These are phyloP conservation scores for Yarrowia sp. DNA, from an alignment of 805 yeast genomes.

Conservation along the genomic window DNA sequence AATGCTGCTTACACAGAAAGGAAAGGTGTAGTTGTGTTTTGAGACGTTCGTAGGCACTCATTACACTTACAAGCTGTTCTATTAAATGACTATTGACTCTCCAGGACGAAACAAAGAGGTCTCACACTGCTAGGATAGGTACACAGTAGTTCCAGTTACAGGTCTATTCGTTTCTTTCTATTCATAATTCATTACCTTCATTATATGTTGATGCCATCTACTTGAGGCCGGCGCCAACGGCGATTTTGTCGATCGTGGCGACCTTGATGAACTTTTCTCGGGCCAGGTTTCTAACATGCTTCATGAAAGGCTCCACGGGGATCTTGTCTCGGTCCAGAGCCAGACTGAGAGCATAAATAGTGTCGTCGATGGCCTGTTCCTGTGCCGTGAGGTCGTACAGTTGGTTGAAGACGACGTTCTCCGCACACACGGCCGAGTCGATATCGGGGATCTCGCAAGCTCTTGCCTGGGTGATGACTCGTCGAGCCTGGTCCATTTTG, in stretches of 20 bases:
- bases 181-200: constrained; percentile 14
- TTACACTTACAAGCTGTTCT: too few species aligned
- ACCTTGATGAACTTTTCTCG: constrained; percentile 68
- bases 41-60: too few species aligned
- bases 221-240: constrained; percentile 42
- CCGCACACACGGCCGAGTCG: constrained; percentile 58
- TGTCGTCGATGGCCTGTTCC: constrained; percentile 74
- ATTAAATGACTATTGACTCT: too few species aligned
- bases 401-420: constrained; percentile 64
- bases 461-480: constrained; percentile 50
- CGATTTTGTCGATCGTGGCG: constrained; percentile 55
- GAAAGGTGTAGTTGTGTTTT: too few species aligned
- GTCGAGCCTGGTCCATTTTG: constrained; percentile 48
- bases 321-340: constrained; percentile 60
- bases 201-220: constrained; percentile 19
- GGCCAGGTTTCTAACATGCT: constrained; percentile 61
- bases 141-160: too few species aligned
- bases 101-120: too few species aligned
- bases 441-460: constrained; percentile 50
- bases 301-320: constrained; percentile 54
- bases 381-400: constrained; percentile 68
- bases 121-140: too few species aligned
- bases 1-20: too few species aligned
- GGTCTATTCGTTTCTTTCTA: neutral
- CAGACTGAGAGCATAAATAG: constrained; percentile 64